Conservation (phyloP, 129 eudicot genomes). For the Rutidosis leptorrhynchoides region DNA sequence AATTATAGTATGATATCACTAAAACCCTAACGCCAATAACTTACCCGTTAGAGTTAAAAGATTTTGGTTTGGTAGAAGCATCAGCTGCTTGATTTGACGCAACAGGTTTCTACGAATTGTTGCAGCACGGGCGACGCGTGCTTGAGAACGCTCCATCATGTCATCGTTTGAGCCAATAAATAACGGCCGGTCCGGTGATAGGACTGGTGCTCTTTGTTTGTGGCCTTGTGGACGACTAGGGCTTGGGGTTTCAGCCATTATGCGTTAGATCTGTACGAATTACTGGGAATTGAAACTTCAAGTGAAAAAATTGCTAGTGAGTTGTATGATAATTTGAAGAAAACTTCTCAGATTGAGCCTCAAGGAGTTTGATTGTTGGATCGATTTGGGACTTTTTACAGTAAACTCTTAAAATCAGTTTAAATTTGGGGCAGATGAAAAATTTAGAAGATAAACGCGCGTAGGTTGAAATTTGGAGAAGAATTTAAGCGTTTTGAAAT, state of each 20-base stretch:
- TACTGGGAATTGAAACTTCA: background rate
- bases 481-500: too few relatives aligned
- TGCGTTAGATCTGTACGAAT: background rate
- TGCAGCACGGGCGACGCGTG: constrained; percentile 71
- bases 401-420: too few relatives aligned
- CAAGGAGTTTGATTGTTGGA: background rate
- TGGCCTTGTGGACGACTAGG: constrained; percentile 30
- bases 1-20: too few relatives aligned
- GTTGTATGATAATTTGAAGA: background rate
- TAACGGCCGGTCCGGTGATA: constrained; percentile 42
- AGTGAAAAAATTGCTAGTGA: background rate
- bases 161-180: constrained; percentile 56
- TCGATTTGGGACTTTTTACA: too few relatives aligned
- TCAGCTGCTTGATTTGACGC: constrained; percentile 26
- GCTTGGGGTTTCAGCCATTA: constrained; percentile 38
- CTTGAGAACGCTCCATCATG: constrained; percentile 56
- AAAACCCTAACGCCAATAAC: too few relatives aligned
- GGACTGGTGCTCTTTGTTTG: constrained; percentile 26
- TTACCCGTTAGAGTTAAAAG: too few relatives aligned
- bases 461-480: too few relatives aligned
- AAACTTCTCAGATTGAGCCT: background rate
- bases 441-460: too few relatives aligned
- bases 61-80: constrained; percentile 14
- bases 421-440: too few relatives aligned
- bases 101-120: constrained; percentile 53